Evolutionary conservation across 2,329 filamentous ascomycete species (phyloP).

Genomic region (Laburnicola sp.): DNA sequence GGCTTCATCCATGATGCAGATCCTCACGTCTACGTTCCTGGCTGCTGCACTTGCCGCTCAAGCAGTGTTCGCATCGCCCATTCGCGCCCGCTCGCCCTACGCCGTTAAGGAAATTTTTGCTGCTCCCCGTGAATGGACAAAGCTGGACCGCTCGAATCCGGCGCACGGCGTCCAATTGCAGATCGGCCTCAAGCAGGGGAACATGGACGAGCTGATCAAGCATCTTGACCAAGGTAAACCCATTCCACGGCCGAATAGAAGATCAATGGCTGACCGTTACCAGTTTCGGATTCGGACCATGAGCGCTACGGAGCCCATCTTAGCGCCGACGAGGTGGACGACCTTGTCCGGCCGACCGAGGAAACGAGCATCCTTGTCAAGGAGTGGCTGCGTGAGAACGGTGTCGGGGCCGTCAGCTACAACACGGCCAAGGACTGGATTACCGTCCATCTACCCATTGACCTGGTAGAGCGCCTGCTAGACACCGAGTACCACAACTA

Average conservation of each 20-base stretch:
- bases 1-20: constrained; percentile 24
- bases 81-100: constrained; percentile 49
- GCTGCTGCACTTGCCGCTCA: constrained; percentile 33
- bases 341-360: constrained; percentile 57
- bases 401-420: constrained; percentile 51
- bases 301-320: constrained; percentile 60
- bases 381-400: constrained; percentile 60
- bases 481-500: constrained; percentile 55
- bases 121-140: constrained; percentile 57
- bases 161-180: constrained; percentile 57
- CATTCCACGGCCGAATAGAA: background rate
- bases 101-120: constrained; percentile 60
- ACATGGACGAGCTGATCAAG: constrained; percentile 59
- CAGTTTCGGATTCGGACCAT: constrained; percentile 57
- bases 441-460: constrained; percentile 56
- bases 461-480: constrained; percentile 57
- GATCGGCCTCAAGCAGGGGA: constrained; percentile 62
- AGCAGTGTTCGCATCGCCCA: constrained; percentile 41
- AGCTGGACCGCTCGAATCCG: constrained; percentile 52
- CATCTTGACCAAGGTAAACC: constrained; percentile 57
- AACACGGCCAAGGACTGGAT: constrained; percentile 63
- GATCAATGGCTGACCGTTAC: background rate
- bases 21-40: constrained; percentile 28
- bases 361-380: constrained; percentile 57
- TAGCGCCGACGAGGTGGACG: constrained; percentile 55